phyloP scores from a whole-genome alignment of 2,329 filamentous ascomycete genomes.

The Metarhizium sp. region DNA sequence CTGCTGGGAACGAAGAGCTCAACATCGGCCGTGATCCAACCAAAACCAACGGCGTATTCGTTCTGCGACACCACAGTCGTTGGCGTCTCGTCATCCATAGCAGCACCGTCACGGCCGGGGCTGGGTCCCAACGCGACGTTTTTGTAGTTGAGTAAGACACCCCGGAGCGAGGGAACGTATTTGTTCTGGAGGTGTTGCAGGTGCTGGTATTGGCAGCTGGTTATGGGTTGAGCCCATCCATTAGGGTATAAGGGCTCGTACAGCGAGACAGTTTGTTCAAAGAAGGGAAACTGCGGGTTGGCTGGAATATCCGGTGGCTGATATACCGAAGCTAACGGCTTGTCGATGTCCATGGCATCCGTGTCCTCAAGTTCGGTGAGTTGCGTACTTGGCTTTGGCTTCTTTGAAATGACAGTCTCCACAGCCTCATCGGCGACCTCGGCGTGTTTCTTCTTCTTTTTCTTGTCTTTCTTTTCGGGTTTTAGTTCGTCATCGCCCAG shows the following conservation, averaged over 20 bases:
- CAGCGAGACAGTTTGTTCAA: slow-evolving; percentile 69
- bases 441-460: slow-evolving; percentile 14
- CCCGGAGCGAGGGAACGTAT: slow-evolving; percentile 63
- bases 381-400: neutral
- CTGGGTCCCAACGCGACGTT: slow-evolving; percentile 57
- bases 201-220: slow-evolving; percentile 64
- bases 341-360: slow-evolving; percentile 32
- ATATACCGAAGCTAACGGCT: slow-evolving; percentile 21
- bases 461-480: slow-evolving; percentile 21
- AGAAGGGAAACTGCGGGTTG: slow-evolving; percentile 57
- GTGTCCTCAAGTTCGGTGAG: neutral
- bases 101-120: slow-evolving; percentile 40
- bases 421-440: slow-evolving; percentile 12
- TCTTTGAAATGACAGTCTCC: neutral
- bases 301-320: slow-evolving; percentile 29
- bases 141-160: slow-evolving; percentile 65
- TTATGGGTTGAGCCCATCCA: slow-evolving; percentile 59
- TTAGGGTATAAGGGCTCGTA: slow-evolving; percentile 67
- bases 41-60: slow-evolving; percentile 79
- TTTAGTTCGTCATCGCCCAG: slow-evolving; percentile 13
- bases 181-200: slow-evolving; percentile 66
- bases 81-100: slow-evolving; percentile 37
- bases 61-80: slow-evolving; percentile 47
- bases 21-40: slow-evolving; percentile 83
- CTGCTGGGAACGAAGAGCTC: slow-evolving; percentile 70